A percentile compares a stretch with the other conserved stretches of the same genome.
Conservation (phyloP, 2,329 filamentous ascomycete genomes). For the Penicillium palitans region DNA sequence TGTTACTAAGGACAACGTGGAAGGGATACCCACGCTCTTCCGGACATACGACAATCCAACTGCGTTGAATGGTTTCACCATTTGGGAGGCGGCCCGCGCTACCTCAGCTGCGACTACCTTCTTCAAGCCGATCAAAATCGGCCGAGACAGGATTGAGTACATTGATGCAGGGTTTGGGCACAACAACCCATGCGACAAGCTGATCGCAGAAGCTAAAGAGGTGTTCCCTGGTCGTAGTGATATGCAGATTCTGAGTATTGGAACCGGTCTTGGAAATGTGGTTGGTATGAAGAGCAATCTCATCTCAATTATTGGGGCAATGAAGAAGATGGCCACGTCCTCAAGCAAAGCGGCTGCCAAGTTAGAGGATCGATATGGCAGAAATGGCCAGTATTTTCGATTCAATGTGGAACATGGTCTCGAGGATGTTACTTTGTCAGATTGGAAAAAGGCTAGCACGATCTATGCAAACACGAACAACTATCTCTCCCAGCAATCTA, state of each 20-base stretch:
- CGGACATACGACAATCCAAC: not conserved
- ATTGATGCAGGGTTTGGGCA: not conserved
- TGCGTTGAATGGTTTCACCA: not conserved
- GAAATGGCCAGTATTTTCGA: not conserved
- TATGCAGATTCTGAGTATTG: not conserved
- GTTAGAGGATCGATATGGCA: not conserved
- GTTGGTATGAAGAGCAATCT: too few relatives aligned
- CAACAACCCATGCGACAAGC: slow-evolving; percentile 2
- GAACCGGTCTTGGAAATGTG: too few relatives aligned
- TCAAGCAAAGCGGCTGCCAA: not conserved
- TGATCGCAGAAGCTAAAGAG: not conserved
- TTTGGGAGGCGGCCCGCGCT: slow-evolving; percentile 3
- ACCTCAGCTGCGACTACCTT: not conserved
- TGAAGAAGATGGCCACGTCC: not conserved
- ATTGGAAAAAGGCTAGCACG: not conserved
- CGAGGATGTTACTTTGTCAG: not conserved
- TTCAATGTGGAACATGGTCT: slow-evolving; percentile 4
- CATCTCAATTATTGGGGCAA: too few relatives aligned
- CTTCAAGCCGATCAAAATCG: slow-evolving; percentile 3
- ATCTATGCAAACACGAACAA: not conserved
- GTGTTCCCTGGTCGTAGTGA: not conserved
- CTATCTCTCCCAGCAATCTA: not conserved
- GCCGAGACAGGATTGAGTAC: not conserved
- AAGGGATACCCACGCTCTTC: not conserved
- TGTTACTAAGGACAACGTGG: not conserved